phyloP scores from a whole-genome alignment of 2,329 filamentous ascomycete species.

The Ceratocystis lukuohia region DNA sequence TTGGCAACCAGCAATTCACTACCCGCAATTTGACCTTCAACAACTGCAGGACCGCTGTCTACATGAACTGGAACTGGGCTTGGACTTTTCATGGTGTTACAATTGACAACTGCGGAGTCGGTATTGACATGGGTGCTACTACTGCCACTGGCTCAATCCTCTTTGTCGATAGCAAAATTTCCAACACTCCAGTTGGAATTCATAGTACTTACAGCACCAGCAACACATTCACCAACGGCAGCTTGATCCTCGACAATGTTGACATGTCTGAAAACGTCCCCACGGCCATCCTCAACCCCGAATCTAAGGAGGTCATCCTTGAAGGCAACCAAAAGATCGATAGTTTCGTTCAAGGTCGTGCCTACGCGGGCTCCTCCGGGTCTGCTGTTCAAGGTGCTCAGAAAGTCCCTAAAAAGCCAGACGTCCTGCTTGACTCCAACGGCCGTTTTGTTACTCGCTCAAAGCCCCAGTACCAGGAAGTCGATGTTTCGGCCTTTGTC shows the following conservation, averaged over 20 bases:
- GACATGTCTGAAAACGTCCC: slow-evolving; percentile 59
- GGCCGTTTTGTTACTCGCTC: slow-evolving; percentile 68
- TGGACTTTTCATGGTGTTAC: slow-evolving; percentile 66
- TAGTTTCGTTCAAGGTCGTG: slow-evolving; percentile 68
- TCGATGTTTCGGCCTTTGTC: slow-evolving; percentile 57
- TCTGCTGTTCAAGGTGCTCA: slow-evolving; percentile 47
- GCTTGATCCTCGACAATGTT: slow-evolving; percentile 77
- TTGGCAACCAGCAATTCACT: slow-evolving; percentile 81
- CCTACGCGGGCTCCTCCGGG: slow-evolving; percentile 41
- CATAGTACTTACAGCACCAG: slow-evolving; percentile 56
- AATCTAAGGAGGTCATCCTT: slow-evolving; percentile 48
- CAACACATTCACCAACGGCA: slow-evolving; percentile 58
- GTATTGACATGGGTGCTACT: slow-evolving; percentile 57
- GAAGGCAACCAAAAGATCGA: slow-evolving; percentile 53
- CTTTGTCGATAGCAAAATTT: slow-evolving; percentile 66
- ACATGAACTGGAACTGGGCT: slow-evolving; percentile 86
- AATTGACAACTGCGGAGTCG: slow-evolving; percentile 62
- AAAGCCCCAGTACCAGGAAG: slow-evolving; percentile 74
- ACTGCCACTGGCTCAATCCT: slow-evolving; percentile 79
- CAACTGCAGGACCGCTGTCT: slow-evolving; percentile 67
- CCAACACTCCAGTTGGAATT: slow-evolving; percentile 62
- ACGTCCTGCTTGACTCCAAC: slow-evolving; percentile 44
- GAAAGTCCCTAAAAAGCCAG: slow-evolving; percentile 45
- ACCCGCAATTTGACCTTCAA: slow-evolving; percentile 73
- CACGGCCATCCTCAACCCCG: slow-evolving; percentile 49